phyloP scores from a whole-genome alignment of 1,284 basidiomycete species.

The Tremellales sp. region DNA sequence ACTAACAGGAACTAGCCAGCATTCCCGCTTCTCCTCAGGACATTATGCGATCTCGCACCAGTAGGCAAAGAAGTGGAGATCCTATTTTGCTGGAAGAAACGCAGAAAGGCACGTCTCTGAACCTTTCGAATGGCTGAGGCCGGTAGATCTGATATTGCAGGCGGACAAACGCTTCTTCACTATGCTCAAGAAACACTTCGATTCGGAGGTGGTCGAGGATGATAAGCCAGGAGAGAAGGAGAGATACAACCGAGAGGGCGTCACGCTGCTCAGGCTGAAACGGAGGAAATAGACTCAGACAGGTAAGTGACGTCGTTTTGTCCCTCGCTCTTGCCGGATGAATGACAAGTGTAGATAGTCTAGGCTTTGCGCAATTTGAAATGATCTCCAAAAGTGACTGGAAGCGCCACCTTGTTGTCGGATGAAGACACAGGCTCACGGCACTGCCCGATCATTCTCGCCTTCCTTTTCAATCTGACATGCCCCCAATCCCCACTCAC shows the following conservation, averaged over 20 bases:
- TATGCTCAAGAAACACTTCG: slow-evolving; percentile 74
- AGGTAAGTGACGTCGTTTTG: too few relatives aligned
- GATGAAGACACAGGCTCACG: too few relatives aligned
- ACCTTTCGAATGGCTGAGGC: background rate
- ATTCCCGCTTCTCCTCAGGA: slow-evolving; percentile 80
- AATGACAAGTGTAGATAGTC: too few relatives aligned
- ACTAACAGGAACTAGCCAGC: slow-evolving; percentile 54
- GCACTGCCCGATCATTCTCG: too few relatives aligned
- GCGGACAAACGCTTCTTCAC: slow-evolving; percentile 87
- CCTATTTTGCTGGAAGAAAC: slow-evolving; percentile 89
- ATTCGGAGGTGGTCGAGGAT: slow-evolving; percentile 48
- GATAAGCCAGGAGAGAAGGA: slow-evolving; percentile 42
- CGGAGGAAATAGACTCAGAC: slow-evolving; percentile 24
- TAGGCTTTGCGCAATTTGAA: too few relatives aligned
- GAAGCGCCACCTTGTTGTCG: too few relatives aligned
- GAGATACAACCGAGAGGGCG: slow-evolving; percentile 40
- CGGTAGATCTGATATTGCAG: slow-evolving; percentile 50
- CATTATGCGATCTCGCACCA: slow-evolving; percentile 62
- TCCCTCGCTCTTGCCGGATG: background rate
- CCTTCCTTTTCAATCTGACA: too few relatives aligned
- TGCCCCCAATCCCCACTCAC: too few relatives aligned
- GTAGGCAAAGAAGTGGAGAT: slow-evolving; percentile 58
- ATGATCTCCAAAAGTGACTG: too few relatives aligned
- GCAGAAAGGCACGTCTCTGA: slow-evolving; percentile 64
- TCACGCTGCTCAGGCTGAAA: slow-evolving; percentile 37